Evolutionary conservation across 2,329 filamentous ascomycete species (phyloP).

Genomic region (Alternaria novae-zelandiae): DNA sequence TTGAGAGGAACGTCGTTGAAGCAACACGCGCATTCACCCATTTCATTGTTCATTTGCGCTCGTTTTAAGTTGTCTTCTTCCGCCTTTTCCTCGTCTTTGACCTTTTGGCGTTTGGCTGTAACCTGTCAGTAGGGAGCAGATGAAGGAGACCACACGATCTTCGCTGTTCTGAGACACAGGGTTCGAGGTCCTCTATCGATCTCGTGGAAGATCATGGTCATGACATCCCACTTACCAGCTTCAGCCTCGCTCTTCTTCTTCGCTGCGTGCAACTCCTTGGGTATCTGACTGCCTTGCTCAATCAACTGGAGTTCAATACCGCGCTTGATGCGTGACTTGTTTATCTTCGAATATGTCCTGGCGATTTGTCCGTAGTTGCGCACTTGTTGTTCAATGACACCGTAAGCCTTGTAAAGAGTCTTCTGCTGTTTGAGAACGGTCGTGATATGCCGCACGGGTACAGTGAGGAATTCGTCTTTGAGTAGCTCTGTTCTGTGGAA

Average conservation of each 20-base stretch:
- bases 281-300: conserved; percentile 30
- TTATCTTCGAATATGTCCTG: conserved; percentile 25
- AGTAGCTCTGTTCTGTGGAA: conserved; percentile 39
- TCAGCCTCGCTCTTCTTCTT: conserved; percentile 34
- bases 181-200: neutral
- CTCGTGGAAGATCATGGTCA: neutral
- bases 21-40: conserved; percentile 75
- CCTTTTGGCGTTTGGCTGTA: conserved; percentile 35
- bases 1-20: conserved; percentile 71
- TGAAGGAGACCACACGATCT: neutral
- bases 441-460: conserved; percentile 47
- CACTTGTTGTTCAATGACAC: conserved; percentile 40
- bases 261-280: conserved; percentile 42
- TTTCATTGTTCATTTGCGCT: conserved; percentile 49
- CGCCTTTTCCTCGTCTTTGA: conserved; percentile 23
- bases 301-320: conserved; percentile 26
- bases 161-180: neutral
- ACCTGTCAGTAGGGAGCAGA: conserved; percentile 4
- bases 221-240: conserved; percentile 16
- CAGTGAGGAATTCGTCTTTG: conserved; percentile 51
- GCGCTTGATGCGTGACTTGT: conserved; percentile 28
- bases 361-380: conserved; percentile 24
- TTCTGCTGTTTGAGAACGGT: conserved; percentile 36
- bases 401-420: conserved; percentile 49
- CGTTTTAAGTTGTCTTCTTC: conserved; percentile 47